These are phyloP conservation scores for Penicillium ochrochloron DNA, from an alignment of 495 filamentous ascomycete genomes.

Conservation along the genomic window DNA sequence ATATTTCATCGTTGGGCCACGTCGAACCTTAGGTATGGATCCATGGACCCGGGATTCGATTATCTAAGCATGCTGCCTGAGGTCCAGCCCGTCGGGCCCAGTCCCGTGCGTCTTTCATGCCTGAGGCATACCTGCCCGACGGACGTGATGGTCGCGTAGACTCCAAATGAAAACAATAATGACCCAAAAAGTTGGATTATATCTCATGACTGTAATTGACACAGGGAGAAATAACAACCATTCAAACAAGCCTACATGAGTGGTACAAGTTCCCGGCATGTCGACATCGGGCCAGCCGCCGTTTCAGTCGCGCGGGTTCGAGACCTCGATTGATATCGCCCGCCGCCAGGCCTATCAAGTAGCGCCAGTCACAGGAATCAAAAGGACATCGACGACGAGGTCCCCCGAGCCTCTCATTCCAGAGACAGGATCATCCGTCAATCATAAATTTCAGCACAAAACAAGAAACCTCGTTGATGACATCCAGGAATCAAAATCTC, in stretches of 20 bases:
- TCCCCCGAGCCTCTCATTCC: background rate
- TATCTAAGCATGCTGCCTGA: slow-evolving; percentile 3
- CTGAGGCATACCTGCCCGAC: slow-evolving; percentile 8
- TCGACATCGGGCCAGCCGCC: slow-evolving; percentile 34
- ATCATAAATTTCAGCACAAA: slow-evolving; percentile 7
- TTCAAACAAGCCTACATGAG: background rate
- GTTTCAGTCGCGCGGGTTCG: slow-evolving; percentile 47
- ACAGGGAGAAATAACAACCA: background rate
- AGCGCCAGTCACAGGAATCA: slow-evolving; percentile 46
- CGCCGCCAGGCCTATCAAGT: slow-evolving; percentile 45
- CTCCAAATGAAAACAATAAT: slow-evolving; percentile 9
- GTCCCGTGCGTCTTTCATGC: background rate
- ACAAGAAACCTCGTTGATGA: slow-evolving; percentile 19
- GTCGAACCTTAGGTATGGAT: background rate
- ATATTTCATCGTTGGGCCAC: background rate
- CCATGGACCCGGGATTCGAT: slow-evolving; percentile 10
- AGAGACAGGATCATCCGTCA: background rate
- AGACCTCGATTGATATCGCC: slow-evolving; percentile 53
- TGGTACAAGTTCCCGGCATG: slow-evolving; percentile 24
- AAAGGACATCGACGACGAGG: slow-evolving; percentile 36
- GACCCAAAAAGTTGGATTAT: slow-evolving; percentile 4
- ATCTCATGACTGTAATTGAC: background rate
- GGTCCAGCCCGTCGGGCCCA: background rate
- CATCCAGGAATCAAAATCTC: slow-evolving; percentile 28
- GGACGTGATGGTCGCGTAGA: slow-evolving; percentile 15